Evolutionary conservation across 257 asterid genomes (phyloP), one percentile per base, ranked within the genome.

Genomic region (Plantago major): DNA sequence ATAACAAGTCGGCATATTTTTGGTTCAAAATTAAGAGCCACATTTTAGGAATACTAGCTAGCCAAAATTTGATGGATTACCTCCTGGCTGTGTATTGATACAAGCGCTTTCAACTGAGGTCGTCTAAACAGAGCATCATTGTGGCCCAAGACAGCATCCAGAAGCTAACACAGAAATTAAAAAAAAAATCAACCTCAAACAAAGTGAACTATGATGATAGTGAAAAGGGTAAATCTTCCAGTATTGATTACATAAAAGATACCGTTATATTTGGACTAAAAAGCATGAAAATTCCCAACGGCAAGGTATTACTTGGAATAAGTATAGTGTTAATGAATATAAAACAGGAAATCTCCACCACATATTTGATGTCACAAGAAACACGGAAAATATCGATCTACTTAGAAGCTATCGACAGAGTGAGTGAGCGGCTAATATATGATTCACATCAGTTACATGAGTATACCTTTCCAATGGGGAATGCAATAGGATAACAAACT

Each of bases 31-130:
- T 12, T 1, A 52, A 10, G 11, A 22, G 12, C 13, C 22, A 22
- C 58, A 30, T 3, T n/a, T n/a, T 16, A 48, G 58, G 10, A 9
- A 10, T 18, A 11, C 9, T 19, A 18, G 18, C 56, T 22, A 11
- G 15, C 17, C 26, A 51, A 56, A 38, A 43, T 68, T 50, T 55
- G 68, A 72, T 26, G 33, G 46, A 64, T 44, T 77, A 85, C 99
- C 97, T 93, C 99, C 71, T 81, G 90, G 72, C 94, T 62, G 67
- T 93, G 99, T 69, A 93, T 87, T 48, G 96, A 83, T 68, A 93
- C 99, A 50, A 93, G 96, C 50, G 96, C 99, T 76, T 93, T 93
- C 76, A 93, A 66, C 66, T 93, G 99, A 68, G 97, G 96, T 62
- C 97, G 84, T 73, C 99, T 85, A 62, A 93, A 89, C 68, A 89